Evolutionary conservation across 352 stramenopile species (phyloP), one percentile per base, ranked within the genome.

Genomic region (Globisporangium nodosum): DNA sequence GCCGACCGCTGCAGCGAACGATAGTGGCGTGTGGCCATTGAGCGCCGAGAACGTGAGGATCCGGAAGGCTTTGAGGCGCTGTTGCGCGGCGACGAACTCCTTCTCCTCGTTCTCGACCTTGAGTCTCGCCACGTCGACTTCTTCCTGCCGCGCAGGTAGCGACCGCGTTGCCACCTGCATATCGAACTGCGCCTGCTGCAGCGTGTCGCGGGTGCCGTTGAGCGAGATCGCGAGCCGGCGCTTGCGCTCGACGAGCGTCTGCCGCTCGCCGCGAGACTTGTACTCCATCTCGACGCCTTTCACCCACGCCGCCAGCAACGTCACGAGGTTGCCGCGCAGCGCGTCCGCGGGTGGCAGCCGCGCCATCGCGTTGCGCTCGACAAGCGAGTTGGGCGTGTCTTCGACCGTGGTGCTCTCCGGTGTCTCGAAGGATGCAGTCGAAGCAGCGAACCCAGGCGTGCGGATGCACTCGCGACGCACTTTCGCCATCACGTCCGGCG

Each of bases 251-350:
- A 60, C 61, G 4, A 91, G 65, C n/a, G 67, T 70, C 33, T 85
- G 71, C 0, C 77, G 73, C 24, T 89, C 78, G 0, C 61, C 68
- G 33, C 61, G 66, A n/a, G 79, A 68, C n/a, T 79, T 81, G 61
- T 93, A 88, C 55, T 93, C 81, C 30, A 83, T 72, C 54, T 89
- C 84, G 20, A 93, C 81, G 2, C 84, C 81, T 60, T 79, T 78
- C 5, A 91, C 75, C 81, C 84, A 93, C 5, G 76, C 68, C 3
- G 81, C 81, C 3, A 90, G 58, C 24, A 81, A 76, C 3, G 66
- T 60, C 3, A 88, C 66, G 18, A 88, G 69, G 15, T 88, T 63
- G 0, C 74, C 76, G 7, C 66, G 60, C 3, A 92, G 43, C 4
- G 60, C 63, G 0, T 82, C 64, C 12, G 64, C 53, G 8, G 72